Conservation (phyloP, 805 yeast species). For the Komagataella ulmi region DNA sequence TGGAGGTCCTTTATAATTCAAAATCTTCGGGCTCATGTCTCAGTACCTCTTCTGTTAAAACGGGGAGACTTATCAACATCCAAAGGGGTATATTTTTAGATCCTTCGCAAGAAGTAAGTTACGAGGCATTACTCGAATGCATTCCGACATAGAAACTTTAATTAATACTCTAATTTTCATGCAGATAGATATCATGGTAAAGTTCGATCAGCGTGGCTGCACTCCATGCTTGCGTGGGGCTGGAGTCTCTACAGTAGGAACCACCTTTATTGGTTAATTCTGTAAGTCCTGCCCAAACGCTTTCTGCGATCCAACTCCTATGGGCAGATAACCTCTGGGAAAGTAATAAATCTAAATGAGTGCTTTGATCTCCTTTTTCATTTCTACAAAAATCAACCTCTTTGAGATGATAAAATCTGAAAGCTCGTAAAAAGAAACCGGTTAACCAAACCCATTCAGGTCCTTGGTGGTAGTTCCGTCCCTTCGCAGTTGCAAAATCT, state of each 20-base stretch:
- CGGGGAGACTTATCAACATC: constrained; percentile 34
- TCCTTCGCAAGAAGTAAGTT: constrained; percentile 22
- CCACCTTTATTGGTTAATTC: constrained; percentile 90
- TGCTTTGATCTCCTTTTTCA: constrained; percentile 24
- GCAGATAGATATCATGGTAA: constrained; percentile 45
- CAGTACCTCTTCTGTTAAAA: constrained; percentile 27
- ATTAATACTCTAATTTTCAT: not conserved
- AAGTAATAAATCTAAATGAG: constrained; percentile 42
- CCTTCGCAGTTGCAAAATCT: constrained; percentile 89
- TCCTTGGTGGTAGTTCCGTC: constrained; percentile 96
- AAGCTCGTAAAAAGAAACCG: constrained; percentile 83
- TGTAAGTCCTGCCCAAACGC: constrained; percentile 88
- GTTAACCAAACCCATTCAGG: constrained; percentile 97
- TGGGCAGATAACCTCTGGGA: constrained; percentile 52
- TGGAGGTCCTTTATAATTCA: constrained; percentile 43
- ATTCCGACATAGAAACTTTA: not conserved
- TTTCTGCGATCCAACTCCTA: constrained; percentile 54
- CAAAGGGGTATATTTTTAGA: constrained; percentile 59
- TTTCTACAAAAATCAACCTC: constrained; percentile 21
- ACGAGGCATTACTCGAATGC: not conserved
- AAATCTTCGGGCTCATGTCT: constrained; percentile 39
- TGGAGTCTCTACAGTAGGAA: constrained; percentile 66
- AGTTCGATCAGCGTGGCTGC: constrained; percentile 75
- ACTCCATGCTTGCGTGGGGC: constrained; percentile 98
- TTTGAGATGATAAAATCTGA: constrained; percentile 34